Evolutionary conservation across 148 eudicot species (phyloP), one percentile per base, ranked within the genome.

Genomic region (Chenopodium album): DNA sequence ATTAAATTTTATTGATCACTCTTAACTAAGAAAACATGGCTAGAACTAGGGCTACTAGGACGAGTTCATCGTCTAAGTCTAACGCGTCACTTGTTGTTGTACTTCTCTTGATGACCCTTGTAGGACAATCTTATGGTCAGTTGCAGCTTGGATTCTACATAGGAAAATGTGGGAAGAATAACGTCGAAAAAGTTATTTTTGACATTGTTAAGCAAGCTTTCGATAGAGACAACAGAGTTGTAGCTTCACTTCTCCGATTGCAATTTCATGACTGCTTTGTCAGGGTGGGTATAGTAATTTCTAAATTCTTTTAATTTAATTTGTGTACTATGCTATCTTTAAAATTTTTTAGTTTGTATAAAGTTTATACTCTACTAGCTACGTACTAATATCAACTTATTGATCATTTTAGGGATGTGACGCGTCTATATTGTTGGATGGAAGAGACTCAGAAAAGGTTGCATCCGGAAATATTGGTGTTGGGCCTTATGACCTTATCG

Each of bases 241-340:
- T 67, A 9, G 82, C 85, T 79, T 56, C 73, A 67, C 79, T 83
- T 17, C 74, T 83, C 1, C 63, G 85, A 14, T 47, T 83, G 78
- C 73, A 65, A 2, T 83, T 83, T 69, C 85, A 83, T 74, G 85
- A 83, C 44, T 65, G 79, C 65, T 83, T 79, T 73, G 82, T 79
- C 7, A 79, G 75, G 82, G 26, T 26, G 26, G 26, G 26, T 26
- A 26, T 26, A 26, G 26, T 26, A 26, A 26, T 26, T 26, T 26
- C 26, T 26, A 26, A 26, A 26, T 26, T 26, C 26, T 26, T 26
- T 26, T 26, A 26, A 26, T 26, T 26, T 26, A 26, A 26, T 26
- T 26, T 26, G 26, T 26, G 26, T 26, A 26, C 26, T 26, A 26
- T 26, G 26, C 26, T 26, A 26, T 26, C 26, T 26, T 26, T 26